phyloP scores from a whole-genome alignment of 352 stramenopile genomes.

The Stramenopiles sp. region DNA sequence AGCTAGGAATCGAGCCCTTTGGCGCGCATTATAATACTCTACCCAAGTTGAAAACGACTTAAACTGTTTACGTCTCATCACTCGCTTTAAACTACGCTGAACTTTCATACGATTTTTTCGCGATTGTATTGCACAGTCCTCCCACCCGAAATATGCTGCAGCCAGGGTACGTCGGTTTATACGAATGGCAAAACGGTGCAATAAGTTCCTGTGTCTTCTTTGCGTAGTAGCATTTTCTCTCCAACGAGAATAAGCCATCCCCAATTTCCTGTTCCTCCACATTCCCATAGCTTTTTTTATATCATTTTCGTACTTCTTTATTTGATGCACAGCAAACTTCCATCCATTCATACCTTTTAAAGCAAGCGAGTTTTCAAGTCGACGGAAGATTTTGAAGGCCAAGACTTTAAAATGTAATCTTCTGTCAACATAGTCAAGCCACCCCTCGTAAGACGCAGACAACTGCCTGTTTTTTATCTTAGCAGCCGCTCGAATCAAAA shows the following conservation, averaged over 20 bases:
- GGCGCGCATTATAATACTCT: neutral
- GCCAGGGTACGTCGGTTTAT: neutral
- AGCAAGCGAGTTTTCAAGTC: neutral
- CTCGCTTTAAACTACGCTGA: neutral
- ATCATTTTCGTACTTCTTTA: conserved; percentile 7
- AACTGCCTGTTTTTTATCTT: neutral
- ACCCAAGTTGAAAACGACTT: conserved; percentile 3
- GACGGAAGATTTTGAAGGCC: conserved; percentile 3
- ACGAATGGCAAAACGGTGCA: neutral
- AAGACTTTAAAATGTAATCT: neutral
- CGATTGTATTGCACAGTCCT: neutral
- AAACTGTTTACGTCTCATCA: neutral
- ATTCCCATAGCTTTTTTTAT: conserved; percentile 8
- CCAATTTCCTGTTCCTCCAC: neutral
- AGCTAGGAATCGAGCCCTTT: neutral
- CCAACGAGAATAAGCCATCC: neutral
- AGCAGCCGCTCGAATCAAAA: neutral
- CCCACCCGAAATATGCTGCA: conserved; percentile 2
- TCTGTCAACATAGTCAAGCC: neutral
- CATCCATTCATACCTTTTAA: conserved; percentile 9
- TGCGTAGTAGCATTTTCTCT: neutral
- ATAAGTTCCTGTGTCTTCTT: neutral
- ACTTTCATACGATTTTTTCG: conserved; percentile 11
- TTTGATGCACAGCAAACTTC: neutral
- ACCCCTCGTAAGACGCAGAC: neutral